Evolutionary conservation across 2,329 filamentous ascomycete species (phyloP).

Genomic region (Didymosphaeria variabile): DNA sequence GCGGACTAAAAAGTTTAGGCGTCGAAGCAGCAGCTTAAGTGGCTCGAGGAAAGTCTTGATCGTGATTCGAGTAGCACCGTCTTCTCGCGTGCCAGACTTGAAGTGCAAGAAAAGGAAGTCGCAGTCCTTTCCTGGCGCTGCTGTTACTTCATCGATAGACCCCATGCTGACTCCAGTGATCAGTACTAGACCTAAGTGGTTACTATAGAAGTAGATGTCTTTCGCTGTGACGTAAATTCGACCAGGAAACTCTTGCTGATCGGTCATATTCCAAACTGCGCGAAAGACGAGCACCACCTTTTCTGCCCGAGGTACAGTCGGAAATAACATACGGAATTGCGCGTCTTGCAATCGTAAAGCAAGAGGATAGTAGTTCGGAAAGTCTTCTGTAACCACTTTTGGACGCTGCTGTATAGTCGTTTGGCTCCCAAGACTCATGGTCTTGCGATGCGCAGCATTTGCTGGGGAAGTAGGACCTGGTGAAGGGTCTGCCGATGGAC

Average conservation of each 20-base stretch:
- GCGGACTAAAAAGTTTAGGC: conserved; percentile 85
- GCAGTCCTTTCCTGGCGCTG: conserved; percentile 87
- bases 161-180: conserved; percentile 80
- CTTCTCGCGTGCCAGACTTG: conserved; percentile 68
- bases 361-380: conserved; percentile 79
- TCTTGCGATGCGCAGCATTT: conserved; percentile 60
- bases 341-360: conserved; percentile 87
- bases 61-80: conserved; percentile 76
- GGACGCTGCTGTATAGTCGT: conserved; percentile 28
- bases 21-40: conserved; percentile 79
- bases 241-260: conserved; percentile 80
- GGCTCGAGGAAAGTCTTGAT: conserved; percentile 95
- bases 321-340: conserved; percentile 92
- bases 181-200: conserved; percentile 89
- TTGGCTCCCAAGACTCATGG: conserved; percentile 62
- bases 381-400: conserved; percentile 60
- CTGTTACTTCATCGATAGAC: conserved; percentile 86
- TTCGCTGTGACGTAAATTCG: conserved; percentile 87
- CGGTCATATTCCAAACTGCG: conserved; percentile 84
- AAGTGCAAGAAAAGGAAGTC: conserved; percentile 91
- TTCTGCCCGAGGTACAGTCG: conserved; percentile 77
- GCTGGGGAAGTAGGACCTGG: conserved; percentile 25
- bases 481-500: conserved; percentile 21
- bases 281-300: conserved; percentile 91
- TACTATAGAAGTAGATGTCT: conserved; percentile 95